These are phyloP conservation scores for Leishmania tarentolae DNA, from an alignment of 208 protist genomes.

Conservation along the genomic window DNA sequence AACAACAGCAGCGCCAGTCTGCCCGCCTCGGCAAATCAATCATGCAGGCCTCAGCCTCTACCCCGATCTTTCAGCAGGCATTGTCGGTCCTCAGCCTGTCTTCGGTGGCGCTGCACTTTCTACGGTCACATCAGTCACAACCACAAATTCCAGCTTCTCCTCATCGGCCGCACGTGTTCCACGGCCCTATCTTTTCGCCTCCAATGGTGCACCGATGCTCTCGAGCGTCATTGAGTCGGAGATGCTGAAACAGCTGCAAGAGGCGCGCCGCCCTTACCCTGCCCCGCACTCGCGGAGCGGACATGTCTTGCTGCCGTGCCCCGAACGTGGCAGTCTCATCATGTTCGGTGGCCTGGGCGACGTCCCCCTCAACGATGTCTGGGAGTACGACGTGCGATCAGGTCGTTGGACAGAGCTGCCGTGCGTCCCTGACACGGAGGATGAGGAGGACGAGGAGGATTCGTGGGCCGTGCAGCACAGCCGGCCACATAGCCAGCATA, in stretches of 20 bases:
- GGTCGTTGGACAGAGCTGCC: constrained; percentile 46
- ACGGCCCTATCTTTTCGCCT: constrained; percentile 9
- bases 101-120: constrained; percentile 29
- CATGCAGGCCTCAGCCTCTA: constrained; percentile 18
- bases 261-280: constrained; percentile 22
- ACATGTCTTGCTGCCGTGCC: constrained; percentile 49
- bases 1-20: background rate
- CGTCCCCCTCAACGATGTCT: constrained; percentile 56
- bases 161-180: background rate
- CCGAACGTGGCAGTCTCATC: constrained; percentile 39
- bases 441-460: background rate
- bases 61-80: constrained; percentile 12
- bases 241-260: constrained; percentile 24
- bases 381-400: constrained; percentile 46
- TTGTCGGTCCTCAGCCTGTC: constrained; percentile 35
- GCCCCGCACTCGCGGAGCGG: constrained; percentile 53
- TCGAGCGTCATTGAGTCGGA: constrained; percentile 15
- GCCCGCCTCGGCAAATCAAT: constrained; percentile 19
- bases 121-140: background rate
- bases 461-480: background rate
- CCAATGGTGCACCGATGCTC: constrained; percentile 15
- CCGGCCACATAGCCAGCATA: background rate
- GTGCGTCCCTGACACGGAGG: constrained; percentile 15
- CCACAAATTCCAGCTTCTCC: background rate
- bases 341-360: constrained; percentile 56